These are phyloP conservation scores for Fusarium hostae DNA, from an alignment of 2,329 filamentous ascomycete species.

Conservation along the genomic window DNA sequence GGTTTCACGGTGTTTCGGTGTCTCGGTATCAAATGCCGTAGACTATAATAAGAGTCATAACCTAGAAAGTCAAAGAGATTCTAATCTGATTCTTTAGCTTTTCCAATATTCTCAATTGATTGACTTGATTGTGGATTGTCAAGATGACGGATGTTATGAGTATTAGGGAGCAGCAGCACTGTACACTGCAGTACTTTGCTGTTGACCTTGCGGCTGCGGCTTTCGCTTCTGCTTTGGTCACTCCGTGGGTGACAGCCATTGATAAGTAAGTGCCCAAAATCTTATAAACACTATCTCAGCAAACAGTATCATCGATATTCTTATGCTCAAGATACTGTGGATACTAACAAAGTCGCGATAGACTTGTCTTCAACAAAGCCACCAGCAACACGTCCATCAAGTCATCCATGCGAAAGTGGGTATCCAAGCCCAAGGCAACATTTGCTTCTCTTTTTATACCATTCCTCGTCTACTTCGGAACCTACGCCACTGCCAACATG, in stretches of 20 bases:
- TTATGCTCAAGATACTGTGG: accelerated
- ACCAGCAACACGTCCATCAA: constrained; percentile 36
- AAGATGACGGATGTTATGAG: constrained; percentile 43
- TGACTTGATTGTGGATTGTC: neutral
- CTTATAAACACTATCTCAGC: neutral
- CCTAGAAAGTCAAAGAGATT: neutral
- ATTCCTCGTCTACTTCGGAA: constrained; percentile 44
- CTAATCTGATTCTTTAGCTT: neutral
- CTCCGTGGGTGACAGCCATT: constrained; percentile 44
- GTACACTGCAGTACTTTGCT: constrained; percentile 42
- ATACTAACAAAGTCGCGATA: neutral
- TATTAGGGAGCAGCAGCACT: constrained; percentile 36
- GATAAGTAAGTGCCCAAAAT: constrained; percentile 33
- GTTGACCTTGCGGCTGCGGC: constrained; percentile 39
- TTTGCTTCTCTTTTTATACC: constrained; percentile 39
- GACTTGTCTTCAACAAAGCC: constrained; percentile 42
- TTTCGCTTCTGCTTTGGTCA: constrained; percentile 41
- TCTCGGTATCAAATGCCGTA: neutral
- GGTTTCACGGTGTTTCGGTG: constrained; percentile 16
- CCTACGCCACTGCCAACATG: constrained; percentile 43
- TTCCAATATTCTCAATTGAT: neutral
- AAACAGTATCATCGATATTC: neutral
- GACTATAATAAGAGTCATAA: constrained; percentile 23
- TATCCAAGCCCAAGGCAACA: constrained; percentile 35
- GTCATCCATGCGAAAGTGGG: constrained; percentile 39